These are phyloP conservation scores for Salix udensis DNA, from an alignment of 345 rosid species.

Conservation along the genomic window DNA sequence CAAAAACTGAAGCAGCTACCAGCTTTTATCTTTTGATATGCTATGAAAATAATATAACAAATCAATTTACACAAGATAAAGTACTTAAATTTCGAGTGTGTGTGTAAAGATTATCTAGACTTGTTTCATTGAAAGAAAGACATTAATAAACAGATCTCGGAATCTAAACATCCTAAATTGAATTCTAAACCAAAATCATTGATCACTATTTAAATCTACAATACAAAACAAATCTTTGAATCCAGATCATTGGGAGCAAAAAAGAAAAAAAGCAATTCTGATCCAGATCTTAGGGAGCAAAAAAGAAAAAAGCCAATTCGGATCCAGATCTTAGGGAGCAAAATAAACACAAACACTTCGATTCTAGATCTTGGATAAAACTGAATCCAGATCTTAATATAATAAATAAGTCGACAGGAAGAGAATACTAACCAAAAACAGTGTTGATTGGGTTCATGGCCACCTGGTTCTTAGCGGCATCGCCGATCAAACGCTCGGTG, in stretches of 20 bases:
- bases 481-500: slow-evolving; percentile 33
- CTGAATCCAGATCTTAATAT: not conserved
- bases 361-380: not conserved
- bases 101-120: too few species aligned
- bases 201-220: not conserved
- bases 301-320: not conserved
- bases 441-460: slow-evolving; percentile 36
- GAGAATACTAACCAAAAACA: slow-evolving; percentile 21
- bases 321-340: not conserved
- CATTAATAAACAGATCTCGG: not conserved
- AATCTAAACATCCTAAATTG: not conserved
- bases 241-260: not conserved
- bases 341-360: not conserved
- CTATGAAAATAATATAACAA: not conserved
- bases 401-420: not conserved
- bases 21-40: not conserved
- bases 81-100: not conserved
- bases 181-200: not conserved
- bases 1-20: not conserved
- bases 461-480: slow-evolving; percentile 37
- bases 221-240: not conserved
- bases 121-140: not conserved
- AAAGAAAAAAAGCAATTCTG: not conserved
- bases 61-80: not conserved
- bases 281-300: not conserved